Percentiles rank a stretch among this genome's conserved stretches.
These are phyloP conservation scores for Nemania sp. DNA, from an alignment of 2,329 filamentous ascomycete species.

Conservation along the genomic window DNA sequence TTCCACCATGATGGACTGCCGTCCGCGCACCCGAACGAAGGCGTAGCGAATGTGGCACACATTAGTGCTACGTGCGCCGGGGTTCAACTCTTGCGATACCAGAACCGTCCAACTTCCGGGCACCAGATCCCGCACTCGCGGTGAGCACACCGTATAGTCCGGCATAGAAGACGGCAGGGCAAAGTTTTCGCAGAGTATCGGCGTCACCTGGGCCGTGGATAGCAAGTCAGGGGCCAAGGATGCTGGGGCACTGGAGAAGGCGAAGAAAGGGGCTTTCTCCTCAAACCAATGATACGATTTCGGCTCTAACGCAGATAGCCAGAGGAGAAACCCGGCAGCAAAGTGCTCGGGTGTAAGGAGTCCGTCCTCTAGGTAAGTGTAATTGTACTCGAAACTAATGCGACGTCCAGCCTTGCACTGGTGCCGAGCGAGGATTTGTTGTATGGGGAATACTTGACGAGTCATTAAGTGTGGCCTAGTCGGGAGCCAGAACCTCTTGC, in stretches of 20 bases:
- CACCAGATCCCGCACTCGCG: constrained; percentile 29
- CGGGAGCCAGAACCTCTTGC: constrained; percentile 33
- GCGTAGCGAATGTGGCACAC: constrained; percentile 26
- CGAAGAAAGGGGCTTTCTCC: constrained; percentile 23
- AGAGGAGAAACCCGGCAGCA: constrained; percentile 34
- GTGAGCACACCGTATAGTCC: neutral
- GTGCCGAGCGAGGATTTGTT: constrained; percentile 31
- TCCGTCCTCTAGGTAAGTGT: constrained; percentile 31
- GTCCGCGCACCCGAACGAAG: constrained; percentile 29
- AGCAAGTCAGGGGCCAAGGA: constrained; percentile 26
- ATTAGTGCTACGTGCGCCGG: neutral
- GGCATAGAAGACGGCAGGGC: constrained; percentile 18
- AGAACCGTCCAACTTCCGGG: constrained; percentile 30
- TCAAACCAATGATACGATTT: constrained; percentile 1
- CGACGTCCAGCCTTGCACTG: neutral
- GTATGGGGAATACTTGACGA: constrained; percentile 30
- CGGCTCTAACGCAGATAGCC: constrained; percentile 20
- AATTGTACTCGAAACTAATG: constrained; percentile 19
- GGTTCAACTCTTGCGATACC: constrained; percentile 18
- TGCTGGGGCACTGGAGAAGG: constrained; percentile 33
- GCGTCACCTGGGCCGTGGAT: constrained; percentile 22
- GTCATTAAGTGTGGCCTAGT: neutral
- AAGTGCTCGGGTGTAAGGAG: constrained; percentile 38
- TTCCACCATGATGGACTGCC: constrained; percentile 11
- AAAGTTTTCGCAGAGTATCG: constrained; percentile 34